Conservation (phyloP, 2,329 filamentous ascomycete genomes). For the Xylariaceae sp. region DNA sequence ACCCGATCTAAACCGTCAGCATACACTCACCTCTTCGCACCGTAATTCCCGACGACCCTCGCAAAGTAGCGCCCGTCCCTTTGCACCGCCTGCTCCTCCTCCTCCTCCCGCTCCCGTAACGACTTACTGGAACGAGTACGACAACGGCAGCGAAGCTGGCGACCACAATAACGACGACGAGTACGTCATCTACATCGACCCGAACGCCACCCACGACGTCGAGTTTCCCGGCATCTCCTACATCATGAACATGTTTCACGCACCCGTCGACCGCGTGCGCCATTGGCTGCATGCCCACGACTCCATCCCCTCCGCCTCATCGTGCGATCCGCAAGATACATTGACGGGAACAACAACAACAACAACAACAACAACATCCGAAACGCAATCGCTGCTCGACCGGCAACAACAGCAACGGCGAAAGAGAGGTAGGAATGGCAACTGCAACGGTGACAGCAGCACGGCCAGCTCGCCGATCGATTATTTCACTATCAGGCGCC, state of each 20-base stretch:
- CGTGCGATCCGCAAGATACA: too few species aligned
- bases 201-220: conserved; percentile 53
- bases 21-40: conserved; percentile 1
- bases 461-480: conserved; percentile 15
- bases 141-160: conserved; percentile 68
- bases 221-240: conserved; percentile 64
- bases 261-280: conserved; percentile 49
- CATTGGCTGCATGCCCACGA: conserved; percentile 41
- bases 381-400: conserved; percentile 28
- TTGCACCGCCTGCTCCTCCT: conserved; percentile 12
- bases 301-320: conserved; percentile 1
- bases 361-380: conserved; percentile 10
- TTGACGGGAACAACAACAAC: not conserved
- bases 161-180: conserved; percentile 50
- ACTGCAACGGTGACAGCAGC: conserved; percentile 1
- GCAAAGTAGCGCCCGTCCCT: conserved; percentile 19
- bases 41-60: conserved; percentile 5
- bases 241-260: conserved; percentile 48
- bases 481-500: conserved; percentile 26
- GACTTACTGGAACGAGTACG: conserved; percentile 82
- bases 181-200: conserved; percentile 73
- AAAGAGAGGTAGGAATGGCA: too few species aligned
- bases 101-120: too few species aligned
- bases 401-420: conserved; percentile 2
- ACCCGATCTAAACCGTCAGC: conserved; percentile 14